Evolutionary conservation across 176 grass and related monocot genomes (phyloP), one percentile per base, ranked within the genome.

Genomic region (Cymbopogon citratus): DNA sequence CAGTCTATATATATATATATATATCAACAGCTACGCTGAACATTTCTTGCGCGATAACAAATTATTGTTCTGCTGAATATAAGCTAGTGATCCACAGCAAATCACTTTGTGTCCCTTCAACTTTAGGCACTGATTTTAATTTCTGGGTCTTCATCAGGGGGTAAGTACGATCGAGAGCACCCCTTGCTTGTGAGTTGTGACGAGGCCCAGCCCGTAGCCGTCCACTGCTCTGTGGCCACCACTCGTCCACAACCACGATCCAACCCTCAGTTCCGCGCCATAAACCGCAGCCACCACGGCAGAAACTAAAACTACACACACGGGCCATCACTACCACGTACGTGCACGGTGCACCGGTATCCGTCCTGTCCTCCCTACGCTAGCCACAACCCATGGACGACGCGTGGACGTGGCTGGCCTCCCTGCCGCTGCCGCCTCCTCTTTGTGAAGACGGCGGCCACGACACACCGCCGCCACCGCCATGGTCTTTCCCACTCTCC

Each of bases 331-430:
- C 46, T 5, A 46, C 31, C 31, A 33, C 31, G 31, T 33, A 33
- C 31, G 31, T 3, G 31, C 31, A 33, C 31, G 31, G 31, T 33
- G n/a, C n/a, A n/a, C n/a, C n/a, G n/a, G 12, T 15, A 3, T 15
- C 44, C 44, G 13, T 46, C 44, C 44, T 46, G 3, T 13, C 48
- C 19, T 7, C n/a, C n/a, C n/a, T n/a, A n/a, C n/a, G n/a, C n/a
- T n/a, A n/a, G 41, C 21, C 56, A 75, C 69, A 69, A 38, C 52
- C 36, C 80, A 97, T 97, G 94, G 94, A 97, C 59, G 69, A 92
- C 61, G 82, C 92, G 48, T 97, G 94, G 94, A 74, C 90, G 27
- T 92, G 90, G 92, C 66, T 97, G 31, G 24, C 59, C 24, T 35
- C 76, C 16, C 70, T 89, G 71, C 74, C 83, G 34, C 73, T 70